phyloP scores from a whole-genome alignment of 1,139 yeast species.

The Kazachstania sp. region DNA sequence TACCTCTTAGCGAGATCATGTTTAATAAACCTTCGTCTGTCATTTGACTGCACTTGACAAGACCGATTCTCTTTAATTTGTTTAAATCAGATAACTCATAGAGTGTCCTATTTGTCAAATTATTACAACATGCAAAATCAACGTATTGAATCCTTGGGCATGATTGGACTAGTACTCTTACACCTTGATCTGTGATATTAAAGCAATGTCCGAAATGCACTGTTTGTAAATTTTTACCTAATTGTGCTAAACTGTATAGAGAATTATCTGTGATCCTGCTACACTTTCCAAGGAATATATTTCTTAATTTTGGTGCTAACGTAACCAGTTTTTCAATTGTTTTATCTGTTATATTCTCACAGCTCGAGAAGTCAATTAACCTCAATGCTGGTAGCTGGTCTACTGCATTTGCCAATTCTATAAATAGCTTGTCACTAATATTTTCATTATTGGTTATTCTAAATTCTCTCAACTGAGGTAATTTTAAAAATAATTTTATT shows the following conservation, averaged over 20 bases:
- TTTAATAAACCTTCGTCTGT: slow-evolving; percentile 81
- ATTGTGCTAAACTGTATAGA: slow-evolving; percentile 56
- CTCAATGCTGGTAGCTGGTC: slow-evolving; percentile 47
- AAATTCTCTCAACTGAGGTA: slow-evolving; percentile 72
- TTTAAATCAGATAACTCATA: slow-evolving; percentile 71
- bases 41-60: slow-evolving; percentile 83
- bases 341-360: slow-evolving; percentile 73
- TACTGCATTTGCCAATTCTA: slow-evolving; percentile 28
- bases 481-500: slow-evolving; percentile 50
- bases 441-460: slow-evolving; percentile 68
- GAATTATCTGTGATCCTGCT: slow-evolving; percentile 79
- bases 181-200: slow-evolving; percentile 83
- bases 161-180: slow-evolving; percentile 59
- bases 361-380: slow-evolving; percentile 77
- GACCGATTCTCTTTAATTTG: slow-evolving; percentile 79
- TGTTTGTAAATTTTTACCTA: slow-evolving; percentile 80
- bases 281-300: slow-evolving; percentile 85
- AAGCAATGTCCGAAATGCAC: slow-evolving; percentile 92
- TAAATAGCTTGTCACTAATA: slow-evolving; percentile 45
- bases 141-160: slow-evolving; percentile 87
- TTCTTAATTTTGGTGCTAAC: slow-evolving; percentile 77
- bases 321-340: slow-evolving; percentile 64
- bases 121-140: slow-evolving; percentile 90
- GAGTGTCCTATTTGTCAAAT: slow-evolving; percentile 77
- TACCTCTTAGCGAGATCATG: slow-evolving; percentile 64